These are phyloP conservation scores for Jamesozyma piceae DNA, from an alignment of 805 yeast species.

Conservation along the genomic window DNA sequence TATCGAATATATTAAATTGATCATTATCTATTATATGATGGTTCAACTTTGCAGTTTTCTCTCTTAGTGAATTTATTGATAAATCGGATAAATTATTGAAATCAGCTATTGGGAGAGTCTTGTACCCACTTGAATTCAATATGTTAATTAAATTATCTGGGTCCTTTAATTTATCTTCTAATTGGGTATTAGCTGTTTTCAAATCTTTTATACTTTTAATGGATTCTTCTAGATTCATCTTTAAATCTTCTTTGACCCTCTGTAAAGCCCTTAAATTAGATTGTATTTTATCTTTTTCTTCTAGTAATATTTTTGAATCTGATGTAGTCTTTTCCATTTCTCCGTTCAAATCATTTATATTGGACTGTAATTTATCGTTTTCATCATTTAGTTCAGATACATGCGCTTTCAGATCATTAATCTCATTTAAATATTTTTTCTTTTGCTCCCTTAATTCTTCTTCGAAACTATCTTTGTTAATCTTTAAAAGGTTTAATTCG, in stretches of 20 bases:
- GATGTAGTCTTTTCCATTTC: not conserved
- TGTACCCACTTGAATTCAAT: not conserved
- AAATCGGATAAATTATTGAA: not conserved
- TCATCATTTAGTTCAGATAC: constrained; percentile 60
- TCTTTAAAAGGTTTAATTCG: constrained; percentile 36
- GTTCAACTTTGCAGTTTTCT: not conserved
- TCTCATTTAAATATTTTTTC: constrained; percentile 32
- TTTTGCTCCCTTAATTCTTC: constrained; percentile 34
- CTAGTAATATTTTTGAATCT: not conserved
- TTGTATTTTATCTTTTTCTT: not conserved
- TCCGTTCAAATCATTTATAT: not conserved
- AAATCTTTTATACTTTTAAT: constrained; percentile 30
- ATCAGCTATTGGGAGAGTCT: not conserved
- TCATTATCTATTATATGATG: not conserved
- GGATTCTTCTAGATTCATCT: not conserved
- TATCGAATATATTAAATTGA: not conserved
- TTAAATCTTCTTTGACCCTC: not conserved
- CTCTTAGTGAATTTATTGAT: constrained; percentile 4
- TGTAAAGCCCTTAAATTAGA: not conserved
- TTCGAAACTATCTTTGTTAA: constrained; percentile 34
- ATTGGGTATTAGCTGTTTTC: constrained; percentile 58
- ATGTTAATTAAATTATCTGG: not conserved
- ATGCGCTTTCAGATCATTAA: constrained; percentile 40
- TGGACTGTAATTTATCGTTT: constrained; percentile 38
- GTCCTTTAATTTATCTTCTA: not conserved